A percentile compares a stretch with the other conserved stretches of the same genome.
phyloP scores from a whole-genome alignment of 2,329 filamentous ascomycete genomes.

The Emmonsia crescens region DNA sequence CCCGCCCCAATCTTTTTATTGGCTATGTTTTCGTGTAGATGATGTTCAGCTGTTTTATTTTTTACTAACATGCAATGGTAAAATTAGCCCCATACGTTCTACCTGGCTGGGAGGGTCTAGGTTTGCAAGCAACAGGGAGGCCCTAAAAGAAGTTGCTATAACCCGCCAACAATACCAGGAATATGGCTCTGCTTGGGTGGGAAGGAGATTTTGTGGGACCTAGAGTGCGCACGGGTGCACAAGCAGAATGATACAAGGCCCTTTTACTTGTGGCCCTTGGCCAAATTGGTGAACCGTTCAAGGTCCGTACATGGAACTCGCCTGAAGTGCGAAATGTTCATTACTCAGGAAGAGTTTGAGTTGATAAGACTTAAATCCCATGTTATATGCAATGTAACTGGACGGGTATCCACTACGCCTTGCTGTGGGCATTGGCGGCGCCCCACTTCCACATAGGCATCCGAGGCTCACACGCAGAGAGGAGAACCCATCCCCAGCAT shows the following conservation, averaged over 20 bases:
- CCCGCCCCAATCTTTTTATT: neutral
- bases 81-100: slow-evolving; percentile 54
- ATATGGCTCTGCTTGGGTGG: slow-evolving; percentile 63
- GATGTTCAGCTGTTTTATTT: neutral
- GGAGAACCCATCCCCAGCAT: neutral
- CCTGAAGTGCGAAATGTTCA: neutral
- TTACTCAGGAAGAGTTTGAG: neutral
- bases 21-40: neutral
- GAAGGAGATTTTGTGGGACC: slow-evolving; percentile 53
- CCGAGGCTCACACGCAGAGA: neutral
- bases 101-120: slow-evolving; percentile 80
- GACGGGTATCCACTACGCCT: too few species aligned
- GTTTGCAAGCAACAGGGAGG: slow-evolving; percentile 57
- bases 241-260: neutral
- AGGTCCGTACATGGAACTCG: neutral
- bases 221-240: neutral
- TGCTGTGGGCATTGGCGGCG: neutral
- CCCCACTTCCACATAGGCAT: neutral
- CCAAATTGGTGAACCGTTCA: neutral
- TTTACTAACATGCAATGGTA: slow-evolving; percentile 1
- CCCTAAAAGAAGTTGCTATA: slow-evolving; percentile 57
- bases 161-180: slow-evolving; percentile 88
- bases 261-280: neutral
- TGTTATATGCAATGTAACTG: neutral
- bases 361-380: neutral